These are phyloP conservation scores for Wickerhamomyces pijperi DNA, from an alignment of 805 yeast genomes.

Conservation along the genomic window DNA sequence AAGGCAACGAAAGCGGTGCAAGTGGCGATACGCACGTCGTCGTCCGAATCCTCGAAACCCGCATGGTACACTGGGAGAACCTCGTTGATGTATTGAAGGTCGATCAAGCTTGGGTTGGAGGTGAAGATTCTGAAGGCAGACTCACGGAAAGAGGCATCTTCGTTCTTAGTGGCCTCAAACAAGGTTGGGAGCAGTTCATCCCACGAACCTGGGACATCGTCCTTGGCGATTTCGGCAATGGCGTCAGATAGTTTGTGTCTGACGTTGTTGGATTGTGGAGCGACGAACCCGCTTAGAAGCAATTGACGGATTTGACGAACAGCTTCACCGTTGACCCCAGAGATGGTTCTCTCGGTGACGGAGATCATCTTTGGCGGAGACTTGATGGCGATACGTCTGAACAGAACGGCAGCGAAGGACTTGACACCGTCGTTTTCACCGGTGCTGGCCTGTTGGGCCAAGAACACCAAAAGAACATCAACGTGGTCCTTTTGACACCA, in stretches of 20 bases:
- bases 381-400: conserved; percentile 75
- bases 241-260: conserved; percentile 93
- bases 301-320: conserved; percentile 50
- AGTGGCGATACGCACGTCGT: conserved; percentile 82
- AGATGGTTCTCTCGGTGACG: conserved; percentile 70
- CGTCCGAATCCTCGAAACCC: conserved; percentile 74
- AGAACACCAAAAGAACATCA: conserved; percentile 59
- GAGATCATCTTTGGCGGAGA: conserved; percentile 58
- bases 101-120: conserved; percentile 70
- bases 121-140: conserved; percentile 85
- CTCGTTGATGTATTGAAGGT: conserved; percentile 40
- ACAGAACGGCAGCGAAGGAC: conserved; percentile 77
- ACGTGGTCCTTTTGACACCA: conserved; percentile 67
- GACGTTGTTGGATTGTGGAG: conserved; percentile 60
- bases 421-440: conserved; percentile 51
- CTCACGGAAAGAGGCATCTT: conserved; percentile 66
- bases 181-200: conserved; percentile 66
- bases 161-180: conserved; percentile 47
- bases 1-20: conserved; percentile 88
- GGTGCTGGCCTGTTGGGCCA: conserved; percentile 66
- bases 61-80: conserved; percentile 60
- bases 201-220: conserved; percentile 55
- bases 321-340: conserved; percentile 49
- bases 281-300: conserved; percentile 62
- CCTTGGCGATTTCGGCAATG: conserved; percentile 82